Evolutionary conservation across 208 protist species (phyloP).

Genomic region (Crithidia brevicula): DNA sequence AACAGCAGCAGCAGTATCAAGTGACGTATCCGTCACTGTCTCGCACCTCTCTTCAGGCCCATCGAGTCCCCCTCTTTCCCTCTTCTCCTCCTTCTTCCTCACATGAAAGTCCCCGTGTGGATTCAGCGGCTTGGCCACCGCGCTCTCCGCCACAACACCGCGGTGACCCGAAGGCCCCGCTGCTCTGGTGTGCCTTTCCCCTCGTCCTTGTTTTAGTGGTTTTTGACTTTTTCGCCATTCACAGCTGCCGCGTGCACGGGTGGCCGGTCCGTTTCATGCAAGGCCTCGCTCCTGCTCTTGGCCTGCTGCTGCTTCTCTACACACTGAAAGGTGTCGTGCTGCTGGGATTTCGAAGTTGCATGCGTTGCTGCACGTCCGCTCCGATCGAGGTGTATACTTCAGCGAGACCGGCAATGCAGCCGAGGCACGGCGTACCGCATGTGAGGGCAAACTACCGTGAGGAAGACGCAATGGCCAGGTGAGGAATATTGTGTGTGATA

Average conservation of each 20-base stretch:
- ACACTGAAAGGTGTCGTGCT: slow-evolving; percentile 12
- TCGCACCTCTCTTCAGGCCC: too few relatives aligned
- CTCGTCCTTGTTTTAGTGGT: slow-evolving; percentile 8
- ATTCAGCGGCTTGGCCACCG: too few relatives aligned
- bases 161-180: slow-evolving; percentile 10
- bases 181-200: slow-evolving; percentile 15
- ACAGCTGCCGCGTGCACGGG: slow-evolving; percentile 1
- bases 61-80: too few relatives aligned
- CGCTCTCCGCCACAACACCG: background rate
- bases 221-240: slow-evolving; percentile 10
- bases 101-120: too few relatives aligned
- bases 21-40: too few relatives aligned
- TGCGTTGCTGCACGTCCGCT: background rate
- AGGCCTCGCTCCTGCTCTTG: slow-evolving; percentile 15
- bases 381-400: slow-evolving; percentile 9
- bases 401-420: background rate
- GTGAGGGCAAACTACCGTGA: background rate
- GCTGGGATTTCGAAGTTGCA: slow-evolving; percentile 6
- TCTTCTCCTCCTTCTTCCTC: too few relatives aligned
- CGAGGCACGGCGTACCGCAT: background rate
- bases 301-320: slow-evolving; percentile 7
- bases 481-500: background rate
- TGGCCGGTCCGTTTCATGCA: slow-evolving; percentile 12
- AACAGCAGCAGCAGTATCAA: too few relatives aligned
- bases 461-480: background rate